Evolutionary conservation across 2,329 filamentous ascomycete genomes (phyloP).

Genomic region (Fusarium aywerte): DNA sequence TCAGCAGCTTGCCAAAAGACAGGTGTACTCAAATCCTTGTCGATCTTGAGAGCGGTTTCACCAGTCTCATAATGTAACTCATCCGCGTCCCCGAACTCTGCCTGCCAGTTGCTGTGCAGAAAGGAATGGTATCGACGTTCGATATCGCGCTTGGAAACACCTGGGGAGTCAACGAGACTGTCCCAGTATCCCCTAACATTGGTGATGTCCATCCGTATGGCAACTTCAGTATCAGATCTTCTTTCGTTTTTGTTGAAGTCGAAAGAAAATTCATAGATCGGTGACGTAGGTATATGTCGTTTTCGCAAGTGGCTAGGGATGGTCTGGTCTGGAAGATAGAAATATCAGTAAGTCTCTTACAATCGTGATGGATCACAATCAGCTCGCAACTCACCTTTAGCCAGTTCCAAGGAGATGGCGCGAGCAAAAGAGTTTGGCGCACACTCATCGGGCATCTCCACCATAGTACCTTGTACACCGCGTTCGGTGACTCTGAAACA

Average conservation of each 20-base stretch:
- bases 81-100: fast-evolving
- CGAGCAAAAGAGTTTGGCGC: constrained; percentile 16
- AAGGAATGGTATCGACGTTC: fast-evolving
- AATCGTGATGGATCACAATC: background rate
- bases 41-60: fast-evolving
- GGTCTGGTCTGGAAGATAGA: background rate
- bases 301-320: background rate
- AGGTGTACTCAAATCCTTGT: background rate
- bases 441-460: constrained; percentile 18
- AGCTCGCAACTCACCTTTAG: too few relatives aligned
- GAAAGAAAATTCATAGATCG: constrained; percentile 13
- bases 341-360: too few relatives aligned
- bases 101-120: fast-evolving
- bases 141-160: fast-evolving
- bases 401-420: background rate
- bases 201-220: background rate
- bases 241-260: background rate
- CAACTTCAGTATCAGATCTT: background rate
- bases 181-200: background rate
- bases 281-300: fast-evolving
- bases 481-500: constrained; percentile 11
- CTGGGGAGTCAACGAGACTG: background rate
- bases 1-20: background rate
- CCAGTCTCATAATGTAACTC: background rate
- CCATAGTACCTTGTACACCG: constrained; percentile 12